Percentiles rank a stretch among this genome's conserved stretches.
These are phyloP conservation scores for Prosopis cineraria DNA, from an alignment of 306 rosid species.

Conservation along the genomic window DNA sequence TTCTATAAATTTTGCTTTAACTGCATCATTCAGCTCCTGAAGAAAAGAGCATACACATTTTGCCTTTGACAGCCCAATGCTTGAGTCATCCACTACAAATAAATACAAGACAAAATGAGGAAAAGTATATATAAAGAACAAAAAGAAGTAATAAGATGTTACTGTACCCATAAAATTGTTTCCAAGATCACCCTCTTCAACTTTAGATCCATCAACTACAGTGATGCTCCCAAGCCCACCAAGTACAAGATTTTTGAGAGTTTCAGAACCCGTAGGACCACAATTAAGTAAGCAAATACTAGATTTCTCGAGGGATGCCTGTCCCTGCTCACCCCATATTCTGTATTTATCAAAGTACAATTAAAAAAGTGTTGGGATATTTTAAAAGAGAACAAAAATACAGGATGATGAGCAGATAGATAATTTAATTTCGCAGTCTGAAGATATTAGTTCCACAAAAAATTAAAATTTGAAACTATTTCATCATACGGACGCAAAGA, in stretches of 20 bases:
- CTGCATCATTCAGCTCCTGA: slow-evolving; percentile 97
- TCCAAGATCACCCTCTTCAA: slow-evolving; percentile 90
- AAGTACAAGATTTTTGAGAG: slow-evolving; percentile 83
- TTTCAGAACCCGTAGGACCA: slow-evolving; percentile 98
- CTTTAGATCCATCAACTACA: slow-evolving; percentile 91
- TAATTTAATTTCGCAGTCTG: background rate
- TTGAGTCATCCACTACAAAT: slow-evolving; percentile 60
- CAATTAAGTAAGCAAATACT: slow-evolving; percentile 59
- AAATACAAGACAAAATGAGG: background rate
- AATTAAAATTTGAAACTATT: background rate
- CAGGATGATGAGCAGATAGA: background rate
- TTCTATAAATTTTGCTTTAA: slow-evolving; percentile 90
- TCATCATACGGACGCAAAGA: background rate
- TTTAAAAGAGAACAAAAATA: background rate
- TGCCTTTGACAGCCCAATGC: slow-evolving; percentile 92
- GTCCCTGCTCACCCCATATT: slow-evolving; percentile 25
- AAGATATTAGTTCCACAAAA: background rate
- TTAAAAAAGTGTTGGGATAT: background rate
- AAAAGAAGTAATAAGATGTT: background rate
- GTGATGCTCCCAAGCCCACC: slow-evolving; percentile 99
- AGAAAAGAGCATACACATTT: slow-evolving; percentile 92
- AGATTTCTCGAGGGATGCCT: slow-evolving; percentile 17
- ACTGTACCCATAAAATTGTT: slow-evolving; percentile 74
- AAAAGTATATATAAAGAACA: background rate
- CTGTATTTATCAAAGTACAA: background rate